Evolutionary conservation across 2,329 filamentous ascomycete genomes (phyloP).

Genomic region (Pseudogymnoascus sp.): DNA sequence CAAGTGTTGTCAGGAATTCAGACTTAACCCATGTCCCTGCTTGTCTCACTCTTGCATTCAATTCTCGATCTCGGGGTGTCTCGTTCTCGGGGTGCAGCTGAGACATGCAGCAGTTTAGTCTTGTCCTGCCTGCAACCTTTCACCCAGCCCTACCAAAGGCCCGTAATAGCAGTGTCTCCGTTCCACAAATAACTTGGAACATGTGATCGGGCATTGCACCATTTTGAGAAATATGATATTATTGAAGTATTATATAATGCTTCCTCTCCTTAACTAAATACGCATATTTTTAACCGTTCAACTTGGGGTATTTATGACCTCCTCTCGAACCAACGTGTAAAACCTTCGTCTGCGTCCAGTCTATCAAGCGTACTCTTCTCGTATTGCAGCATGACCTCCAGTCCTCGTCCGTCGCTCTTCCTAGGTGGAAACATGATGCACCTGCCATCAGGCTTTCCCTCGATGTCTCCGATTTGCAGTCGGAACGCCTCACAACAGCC

Average conservation of each 20-base stretch:
- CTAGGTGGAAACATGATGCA: constrained; percentile 6
- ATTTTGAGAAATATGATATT: neutral
- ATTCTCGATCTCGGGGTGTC: too few relatives aligned
- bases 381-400: constrained; percentile 3
- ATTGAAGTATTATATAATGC: neutral
- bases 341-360: neutral
- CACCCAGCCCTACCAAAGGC: too few relatives aligned
- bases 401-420: neutral
- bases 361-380: neutral
- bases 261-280: neutral
- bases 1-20: too few relatives aligned
- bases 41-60: too few relatives aligned
- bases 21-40: too few relatives aligned
- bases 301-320: neutral
- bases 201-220: neutral
- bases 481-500: neutral
- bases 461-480: constrained; percentile 1
- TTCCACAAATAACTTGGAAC: neutral
- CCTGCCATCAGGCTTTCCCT: constrained; percentile 9
- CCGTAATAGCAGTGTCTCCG: neutral
- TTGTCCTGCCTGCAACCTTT: too few relatives aligned
- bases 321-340: constrained; percentile 1
- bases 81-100: too few relatives aligned
- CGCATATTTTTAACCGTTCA: neutral
- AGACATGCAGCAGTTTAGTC: too few relatives aligned